phyloP scores from a whole-genome alignment of 169 alveolate genomes.

The Plasmodium knowlesi region DNA sequence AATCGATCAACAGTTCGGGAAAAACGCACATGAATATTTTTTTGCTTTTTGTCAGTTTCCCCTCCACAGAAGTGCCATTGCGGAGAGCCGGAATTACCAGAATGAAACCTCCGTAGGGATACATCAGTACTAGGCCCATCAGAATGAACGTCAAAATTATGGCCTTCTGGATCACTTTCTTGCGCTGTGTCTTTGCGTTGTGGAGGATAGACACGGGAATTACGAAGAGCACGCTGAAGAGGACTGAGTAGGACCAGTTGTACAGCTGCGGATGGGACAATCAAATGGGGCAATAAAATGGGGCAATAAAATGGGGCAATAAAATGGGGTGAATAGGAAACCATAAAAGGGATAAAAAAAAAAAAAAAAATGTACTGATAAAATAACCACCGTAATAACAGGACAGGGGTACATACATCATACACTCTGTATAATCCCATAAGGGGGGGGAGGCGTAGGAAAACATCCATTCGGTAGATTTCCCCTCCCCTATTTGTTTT shows the following conservation, averaged over 20 bases:
- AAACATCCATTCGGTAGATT: neutral
- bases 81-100: conserved; percentile 8
- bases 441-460: neutral
- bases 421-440: neutral
- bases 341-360: neutral
- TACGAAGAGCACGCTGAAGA: conserved; percentile 34
- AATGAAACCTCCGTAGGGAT: conserved; percentile 57
- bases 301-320: neutral
- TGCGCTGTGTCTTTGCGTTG: neutral
- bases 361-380: neutral
- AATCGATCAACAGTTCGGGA: neutral
- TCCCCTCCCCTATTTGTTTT: neutral
- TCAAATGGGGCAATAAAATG: neutral
- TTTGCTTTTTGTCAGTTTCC: neutral
- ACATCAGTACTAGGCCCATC: conserved; percentile 3
- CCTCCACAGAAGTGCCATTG: neutral
- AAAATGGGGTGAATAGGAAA: neutral
- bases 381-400: neutral
- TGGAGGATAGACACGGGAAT: conserved; percentile 61
- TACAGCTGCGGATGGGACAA: conserved; percentile 11
- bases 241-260: conserved; percentile 68
- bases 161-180: conserved; percentile 11
- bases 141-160: conserved; percentile 36
- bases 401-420: neutral
- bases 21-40: neutral